These are phyloP conservation scores for Diaporthe citrichinensis DNA, from an alignment of 2,329 filamentous ascomycete species.

Conservation along the genomic window DNA sequence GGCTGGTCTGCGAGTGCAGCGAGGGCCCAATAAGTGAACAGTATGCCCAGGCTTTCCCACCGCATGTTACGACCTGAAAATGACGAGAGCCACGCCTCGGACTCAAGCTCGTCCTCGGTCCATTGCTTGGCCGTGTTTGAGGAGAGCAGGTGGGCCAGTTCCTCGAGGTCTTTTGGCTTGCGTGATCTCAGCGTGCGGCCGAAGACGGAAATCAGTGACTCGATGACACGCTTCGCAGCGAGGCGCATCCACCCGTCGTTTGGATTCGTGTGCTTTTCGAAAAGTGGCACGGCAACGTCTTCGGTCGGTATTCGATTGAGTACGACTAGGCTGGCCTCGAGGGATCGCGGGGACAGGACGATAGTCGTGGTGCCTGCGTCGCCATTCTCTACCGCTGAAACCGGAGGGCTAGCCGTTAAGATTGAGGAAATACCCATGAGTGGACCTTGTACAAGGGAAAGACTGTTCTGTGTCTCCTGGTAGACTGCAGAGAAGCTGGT, in stretches of 20 bases:
- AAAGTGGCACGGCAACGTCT: conserved; percentile 44
- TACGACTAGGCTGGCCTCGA: conserved; percentile 55
- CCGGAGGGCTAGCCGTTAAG: neutral
- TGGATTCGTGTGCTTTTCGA: conserved; percentile 43
- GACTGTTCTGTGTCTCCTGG: conserved; percentile 57
- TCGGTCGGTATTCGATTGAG: conserved; percentile 54
- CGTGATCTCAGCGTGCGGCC: conserved; percentile 49
- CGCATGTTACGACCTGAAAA: conserved; percentile 56
- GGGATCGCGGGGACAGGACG: conserved; percentile 47
- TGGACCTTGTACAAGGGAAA: conserved; percentile 52
- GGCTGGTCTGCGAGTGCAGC: conserved; percentile 29
- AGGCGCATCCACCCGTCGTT: conserved; percentile 52
- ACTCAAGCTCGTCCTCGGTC: conserved; percentile 52
- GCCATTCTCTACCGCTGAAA: neutral
- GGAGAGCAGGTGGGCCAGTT: conserved; percentile 54
- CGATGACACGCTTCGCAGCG: conserved; percentile 48
- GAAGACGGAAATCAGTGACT: conserved; percentile 52
- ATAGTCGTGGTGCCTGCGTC: neutral
- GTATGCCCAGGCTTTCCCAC: conserved; percentile 60
- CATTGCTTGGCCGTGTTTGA: conserved; percentile 55
- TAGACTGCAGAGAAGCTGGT: conserved; percentile 60
- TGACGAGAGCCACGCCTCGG: conserved; percentile 55
- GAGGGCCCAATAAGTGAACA: conserved; percentile 50
- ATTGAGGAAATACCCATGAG: conserved; percentile 11
- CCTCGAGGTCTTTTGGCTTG: conserved; percentile 49